A percentile compares a stretch with the other conserved stretches of the same genome.
These are phyloP conservation scores for Sisymbrium irio DNA, from an alignment of 345 rosid genomes.

Conservation along the genomic window DNA sequence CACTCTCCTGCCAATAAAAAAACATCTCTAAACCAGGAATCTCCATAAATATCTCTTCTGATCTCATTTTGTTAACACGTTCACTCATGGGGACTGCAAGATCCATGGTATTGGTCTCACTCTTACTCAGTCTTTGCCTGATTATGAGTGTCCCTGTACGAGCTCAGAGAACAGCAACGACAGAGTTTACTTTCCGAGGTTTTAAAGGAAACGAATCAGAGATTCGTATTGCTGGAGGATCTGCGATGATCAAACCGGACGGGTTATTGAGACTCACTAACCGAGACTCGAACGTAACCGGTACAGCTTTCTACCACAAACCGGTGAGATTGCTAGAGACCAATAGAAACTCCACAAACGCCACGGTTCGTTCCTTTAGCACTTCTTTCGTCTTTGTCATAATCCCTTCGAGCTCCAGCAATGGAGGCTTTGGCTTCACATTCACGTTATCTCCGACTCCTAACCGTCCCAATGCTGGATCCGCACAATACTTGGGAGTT, in stretches of 20 bases:
- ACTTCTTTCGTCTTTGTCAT: conserved; percentile 54
- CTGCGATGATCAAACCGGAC: conserved; percentile 12
- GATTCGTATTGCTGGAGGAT: not conserved
- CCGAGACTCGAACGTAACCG: not conserved
- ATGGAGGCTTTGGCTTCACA: conserved; percentile 60
- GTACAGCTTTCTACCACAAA: conserved; percentile 28
- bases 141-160: not conserved
- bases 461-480: conserved; percentile 30
- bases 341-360: not conserved
- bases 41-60: not conserved
- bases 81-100: not conserved
- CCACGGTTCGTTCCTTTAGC: conserved; percentile 43
- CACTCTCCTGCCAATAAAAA: not conserved
- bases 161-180: conserved; percentile 25
- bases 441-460: conserved; percentile 48
- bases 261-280: conserved; percentile 35
- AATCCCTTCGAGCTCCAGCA: conserved; percentile 28
- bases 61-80: not conserved
- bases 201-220: conserved; percentile 15
- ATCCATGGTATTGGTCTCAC: conserved; percentile 13
- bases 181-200: conserved; percentile 27
- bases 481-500: conserved; percentile 52
- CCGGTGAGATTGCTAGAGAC: conserved; percentile 26
- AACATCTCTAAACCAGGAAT: not conserved
- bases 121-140: not conserved